phyloP scores from a whole-genome alignment of 2,329 filamentous ascomycete species.

The Thelonectria blattea region DNA sequence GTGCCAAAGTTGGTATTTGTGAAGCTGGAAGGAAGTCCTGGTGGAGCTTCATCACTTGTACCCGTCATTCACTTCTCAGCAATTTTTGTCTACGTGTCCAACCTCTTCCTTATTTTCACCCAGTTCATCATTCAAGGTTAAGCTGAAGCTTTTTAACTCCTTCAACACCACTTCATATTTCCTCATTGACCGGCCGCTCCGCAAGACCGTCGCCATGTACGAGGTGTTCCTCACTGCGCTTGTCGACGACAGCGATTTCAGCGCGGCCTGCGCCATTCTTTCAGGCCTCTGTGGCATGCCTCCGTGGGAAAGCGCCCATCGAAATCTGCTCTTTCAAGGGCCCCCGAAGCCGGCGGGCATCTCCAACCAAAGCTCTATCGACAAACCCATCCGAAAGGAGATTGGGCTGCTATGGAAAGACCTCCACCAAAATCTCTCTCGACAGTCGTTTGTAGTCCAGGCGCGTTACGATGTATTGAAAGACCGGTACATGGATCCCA shows the following conservation, averaged over 20 bases:
- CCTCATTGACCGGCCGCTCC: neutral
- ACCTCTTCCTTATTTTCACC: neutral
- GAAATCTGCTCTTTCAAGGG: constrained; percentile 61
- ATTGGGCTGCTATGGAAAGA: constrained; percentile 55
- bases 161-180: neutral
- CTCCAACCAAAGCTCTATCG: constrained; percentile 47
- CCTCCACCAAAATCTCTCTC: constrained; percentile 59
- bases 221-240: constrained; percentile 64
- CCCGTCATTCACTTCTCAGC: neutral
- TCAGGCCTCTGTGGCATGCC: constrained; percentile 64
- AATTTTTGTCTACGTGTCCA: no score
- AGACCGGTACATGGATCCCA: constrained; percentile 53
- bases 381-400: constrained; percentile 48
- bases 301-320: constrained; percentile 55
- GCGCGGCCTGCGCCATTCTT: constrained; percentile 58
- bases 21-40: constrained; percentile 7
- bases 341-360: constrained; percentile 54
- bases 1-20: constrained; percentile 26
- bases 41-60: constrained; percentile 3
- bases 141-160: neutral
- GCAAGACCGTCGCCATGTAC: constrained; percentile 51
- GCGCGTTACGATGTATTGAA: constrained; percentile 59
- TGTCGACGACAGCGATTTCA: constrained; percentile 57
- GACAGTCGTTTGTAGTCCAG: constrained; percentile 64
- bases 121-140: neutral